Base-by-base conservation (phyloP, 805 yeast genomes). In the Metschnikowia rubicola region DNA sequence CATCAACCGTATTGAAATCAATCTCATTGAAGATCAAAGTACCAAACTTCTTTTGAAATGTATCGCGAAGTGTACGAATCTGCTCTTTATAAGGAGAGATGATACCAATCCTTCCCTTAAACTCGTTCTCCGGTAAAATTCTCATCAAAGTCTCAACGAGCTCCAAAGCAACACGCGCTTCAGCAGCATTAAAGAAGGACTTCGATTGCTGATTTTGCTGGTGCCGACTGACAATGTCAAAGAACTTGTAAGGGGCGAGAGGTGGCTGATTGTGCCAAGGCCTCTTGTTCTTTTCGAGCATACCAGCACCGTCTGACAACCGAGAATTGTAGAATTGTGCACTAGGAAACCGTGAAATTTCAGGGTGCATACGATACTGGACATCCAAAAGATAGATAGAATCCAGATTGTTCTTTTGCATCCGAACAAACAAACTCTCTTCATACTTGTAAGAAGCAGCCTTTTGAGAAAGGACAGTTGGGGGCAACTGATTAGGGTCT, bases 281-380 rank as follows among this genome's bases (percentile, higher is more conserved):
- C 42, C 91, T 72, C 1, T 63, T 56, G 21, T 86, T 89, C 28
- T 74, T 58, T 7, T 58, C 67, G 2, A 68, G 77, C 85, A 91
- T 86, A n/a, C 73, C 75, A 1, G 80, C 82, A 3, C 97, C 99
- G 64, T 91, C 96, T 39, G 78, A 68, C 46, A 94, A 74, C 47
- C 74, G 75, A 0, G 88, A 84, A 8, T 80, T 62, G 61, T 94
- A 94, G 62, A 94, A 95, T 60, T 88, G 87, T 10, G 68, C 61
- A 26, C 96, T 86, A 1, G 99, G 99, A 63, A 94, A 95, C 39
- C 55, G 64, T 15, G 97, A 87, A 41, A 94, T 94, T 4, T 76
- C 82, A 0, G 99, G 97, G 65, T 95, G 96, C 99, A 94, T 92
- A 71, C 99, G 92, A 63, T 92, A 92, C 62, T 92, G 99, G 10